Evolutionary conservation across 441 rosid species (phyloP).

Genomic region (Populus hybrid): DNA sequence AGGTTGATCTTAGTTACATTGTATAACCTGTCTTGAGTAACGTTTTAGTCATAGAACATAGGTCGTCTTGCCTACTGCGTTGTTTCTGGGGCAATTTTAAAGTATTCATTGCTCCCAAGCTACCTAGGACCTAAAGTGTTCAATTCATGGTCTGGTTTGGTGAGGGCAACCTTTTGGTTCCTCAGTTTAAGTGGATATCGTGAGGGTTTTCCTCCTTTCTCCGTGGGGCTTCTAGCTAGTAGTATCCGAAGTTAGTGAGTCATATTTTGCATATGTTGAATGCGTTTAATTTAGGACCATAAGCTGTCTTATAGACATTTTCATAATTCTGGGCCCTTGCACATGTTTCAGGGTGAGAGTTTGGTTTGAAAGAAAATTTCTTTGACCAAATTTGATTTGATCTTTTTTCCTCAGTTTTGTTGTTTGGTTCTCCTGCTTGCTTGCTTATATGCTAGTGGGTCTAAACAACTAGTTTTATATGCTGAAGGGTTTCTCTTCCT

Average conservation of each 20-base stretch:
- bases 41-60: background rate
- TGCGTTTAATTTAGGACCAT: background rate
- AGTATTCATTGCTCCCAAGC: background rate
- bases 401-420: background rate
- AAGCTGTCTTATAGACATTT: background rate
- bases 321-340: background rate
- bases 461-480: slow-evolving; percentile 16
- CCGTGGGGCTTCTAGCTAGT: background rate
- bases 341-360: background rate
- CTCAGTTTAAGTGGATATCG: background rate
- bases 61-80: background rate
- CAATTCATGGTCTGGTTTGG: background rate
- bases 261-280: background rate
- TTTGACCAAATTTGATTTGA: background rate
- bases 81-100: background rate
- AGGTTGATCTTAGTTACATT: background rate
- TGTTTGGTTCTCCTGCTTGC: background rate
- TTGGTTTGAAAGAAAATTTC: background rate
- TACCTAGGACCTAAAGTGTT: background rate
- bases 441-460: slow-evolving; percentile 8
- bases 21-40: background rate
- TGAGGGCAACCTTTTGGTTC: background rate
- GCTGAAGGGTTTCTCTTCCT: slow-evolving; percentile 50
- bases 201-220: background rate
- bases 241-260: background rate